Conservation (phyloP, 371 early-diverging fungal genomes). For the Funneliformis caledonium region DNA sequence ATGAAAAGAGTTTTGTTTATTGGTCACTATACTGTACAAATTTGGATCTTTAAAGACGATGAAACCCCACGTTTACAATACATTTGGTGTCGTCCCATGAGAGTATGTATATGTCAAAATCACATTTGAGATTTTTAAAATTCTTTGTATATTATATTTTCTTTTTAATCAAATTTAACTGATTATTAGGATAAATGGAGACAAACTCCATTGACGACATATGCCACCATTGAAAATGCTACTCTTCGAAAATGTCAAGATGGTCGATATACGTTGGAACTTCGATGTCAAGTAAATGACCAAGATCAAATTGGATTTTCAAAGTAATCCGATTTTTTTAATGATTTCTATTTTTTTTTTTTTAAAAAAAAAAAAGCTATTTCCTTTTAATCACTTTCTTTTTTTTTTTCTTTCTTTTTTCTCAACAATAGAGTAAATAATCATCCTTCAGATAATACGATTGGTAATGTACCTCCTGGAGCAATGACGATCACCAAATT, state of each 20-base stretch:
- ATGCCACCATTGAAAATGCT: conserved; percentile 13
- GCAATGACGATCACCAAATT: not conserved
- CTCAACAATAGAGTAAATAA: not conserved
- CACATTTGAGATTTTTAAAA: not conserved
- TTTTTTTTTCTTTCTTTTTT: not conserved
- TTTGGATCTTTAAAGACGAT: conserved; percentile 6
- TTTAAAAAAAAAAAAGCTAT: not conserved
- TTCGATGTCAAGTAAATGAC: not conserved
- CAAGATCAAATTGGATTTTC: conserved; percentile 7
- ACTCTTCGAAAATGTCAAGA: not conserved
- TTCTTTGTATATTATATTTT: not conserved
- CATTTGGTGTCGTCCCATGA: conserved; percentile 19
- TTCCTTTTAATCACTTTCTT: not conserved
- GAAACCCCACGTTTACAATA: not conserved
- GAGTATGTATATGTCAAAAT: not conserved
- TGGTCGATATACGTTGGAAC: not conserved
- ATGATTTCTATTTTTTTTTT: not conserved
- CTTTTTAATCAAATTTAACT: not conserved
- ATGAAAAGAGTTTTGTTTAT: conserved; percentile 7
- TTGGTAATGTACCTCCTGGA: not conserved
- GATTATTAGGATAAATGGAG: not conserved
- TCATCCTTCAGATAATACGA: not conserved
- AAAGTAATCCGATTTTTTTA: not conserved
- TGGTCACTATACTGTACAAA: conserved; percentile 17
- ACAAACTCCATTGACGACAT: not conserved